Conservation (phyloP, 352 stramenopile genomes). For the Pythium oligandrum region DNA sequence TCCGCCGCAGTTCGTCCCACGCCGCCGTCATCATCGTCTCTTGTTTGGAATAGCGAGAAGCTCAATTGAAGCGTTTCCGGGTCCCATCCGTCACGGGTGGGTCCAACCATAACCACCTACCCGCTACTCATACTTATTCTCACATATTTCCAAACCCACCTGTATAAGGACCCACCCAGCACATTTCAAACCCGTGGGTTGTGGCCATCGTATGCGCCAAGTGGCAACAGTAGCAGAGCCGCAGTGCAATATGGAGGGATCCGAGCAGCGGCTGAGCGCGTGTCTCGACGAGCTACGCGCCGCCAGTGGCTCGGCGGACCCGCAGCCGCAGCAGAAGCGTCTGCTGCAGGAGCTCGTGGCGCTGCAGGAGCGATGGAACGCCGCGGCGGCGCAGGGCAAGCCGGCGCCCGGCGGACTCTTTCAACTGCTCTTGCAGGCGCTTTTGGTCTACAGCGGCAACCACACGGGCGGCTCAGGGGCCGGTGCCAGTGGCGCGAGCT, state of each 20-base stretch:
- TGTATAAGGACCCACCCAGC: neutral
- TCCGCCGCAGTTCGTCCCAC: slow-evolving; percentile 76
- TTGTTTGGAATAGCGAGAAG: neutral
- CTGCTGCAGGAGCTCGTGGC: slow-evolving; percentile 43
- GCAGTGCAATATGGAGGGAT: neutral
- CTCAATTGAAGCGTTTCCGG: neutral
- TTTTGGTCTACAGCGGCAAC: slow-evolving; percentile 63
- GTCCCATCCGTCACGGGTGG: neutral
- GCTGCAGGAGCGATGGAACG: slow-evolving; percentile 53
- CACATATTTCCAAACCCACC: slow-evolving; percentile 2
- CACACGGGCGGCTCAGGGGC: slow-evolving; percentile 21
- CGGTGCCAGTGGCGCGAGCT: slow-evolving; percentile 18
- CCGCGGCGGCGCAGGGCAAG: slow-evolving; percentile 22
- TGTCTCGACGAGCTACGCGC: slow-evolving; percentile 24
- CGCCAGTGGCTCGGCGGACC: slow-evolving; percentile 10
- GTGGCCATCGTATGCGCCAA: slow-evolving; percentile 13
- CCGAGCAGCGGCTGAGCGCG: slow-evolving; percentile 14
- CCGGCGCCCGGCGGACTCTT: slow-evolving; percentile 29
- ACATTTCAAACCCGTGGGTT: slow-evolving; percentile 11
- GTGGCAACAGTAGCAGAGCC: slow-evolving; percentile 7
- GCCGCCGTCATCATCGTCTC: slow-evolving; percentile 54
- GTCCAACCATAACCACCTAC: slow-evolving; percentile 1
- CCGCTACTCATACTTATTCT: slow-evolving; percentile 1
- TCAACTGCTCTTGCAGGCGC: slow-evolving; percentile 52
- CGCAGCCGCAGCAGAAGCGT: slow-evolving; percentile 17